Conservation (phyloP, 148 eudicot species). For the Beta vulgaris region DNA sequence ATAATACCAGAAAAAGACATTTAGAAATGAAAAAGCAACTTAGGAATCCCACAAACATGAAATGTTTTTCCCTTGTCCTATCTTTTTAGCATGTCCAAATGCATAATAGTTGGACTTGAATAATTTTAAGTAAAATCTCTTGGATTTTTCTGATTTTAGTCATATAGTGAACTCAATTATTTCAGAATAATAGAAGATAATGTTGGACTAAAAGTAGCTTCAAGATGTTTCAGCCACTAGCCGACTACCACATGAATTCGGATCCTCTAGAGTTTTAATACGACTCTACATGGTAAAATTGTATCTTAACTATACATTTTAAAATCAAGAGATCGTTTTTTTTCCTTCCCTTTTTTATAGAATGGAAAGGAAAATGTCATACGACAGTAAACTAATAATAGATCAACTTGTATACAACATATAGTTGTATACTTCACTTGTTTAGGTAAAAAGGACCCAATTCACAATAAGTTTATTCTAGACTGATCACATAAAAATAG, state of each 20-base stretch:
- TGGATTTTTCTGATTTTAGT: slow-evolving; percentile 12
- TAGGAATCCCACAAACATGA: slow-evolving; percentile 19
- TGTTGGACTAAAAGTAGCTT: neutral
- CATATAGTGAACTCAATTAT: neutral
- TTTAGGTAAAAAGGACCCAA: too few species aligned
- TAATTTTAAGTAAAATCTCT: neutral
- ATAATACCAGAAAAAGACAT: slow-evolving; percentile 4
- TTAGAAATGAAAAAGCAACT: neutral
- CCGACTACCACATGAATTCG: neutral
- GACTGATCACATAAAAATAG: too few species aligned
- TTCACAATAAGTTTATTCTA: too few species aligned
- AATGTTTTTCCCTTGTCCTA: slow-evolving; percentile 16
- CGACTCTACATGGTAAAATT: too few species aligned
- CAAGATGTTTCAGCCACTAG: neutral
- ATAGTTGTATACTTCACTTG: too few species aligned
- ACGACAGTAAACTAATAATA: too few species aligned
- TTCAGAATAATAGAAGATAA: neutral
- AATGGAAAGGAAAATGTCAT: too few species aligned
- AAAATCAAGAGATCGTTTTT: too few species aligned
- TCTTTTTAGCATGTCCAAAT: neutral
- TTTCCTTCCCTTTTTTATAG: too few species aligned
- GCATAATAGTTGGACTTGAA: neutral
- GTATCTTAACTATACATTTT: too few species aligned
- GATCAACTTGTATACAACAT: too few species aligned
- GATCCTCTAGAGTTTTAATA: too few species aligned